Percentiles rank a stretch among this genome's conserved stretches.
Evolutionary conservation across 106 monocot species (phyloP).

Genomic region (Triglochin maritima): DNA sequence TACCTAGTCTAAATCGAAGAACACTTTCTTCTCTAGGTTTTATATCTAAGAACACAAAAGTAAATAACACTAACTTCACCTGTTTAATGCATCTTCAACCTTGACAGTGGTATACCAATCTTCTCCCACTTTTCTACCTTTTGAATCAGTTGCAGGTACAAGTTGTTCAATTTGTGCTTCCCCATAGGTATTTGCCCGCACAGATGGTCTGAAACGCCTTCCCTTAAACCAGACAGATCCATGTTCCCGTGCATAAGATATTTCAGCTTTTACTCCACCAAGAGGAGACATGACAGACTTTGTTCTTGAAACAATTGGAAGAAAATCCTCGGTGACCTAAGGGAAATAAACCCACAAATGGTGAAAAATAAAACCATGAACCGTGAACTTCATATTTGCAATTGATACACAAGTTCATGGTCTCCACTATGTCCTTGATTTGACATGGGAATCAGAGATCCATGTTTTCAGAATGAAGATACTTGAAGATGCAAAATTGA

Average conservation of each 20-base stretch:
- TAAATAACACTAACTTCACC: conserved; percentile 25
- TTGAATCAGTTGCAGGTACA: conserved; percentile 71
- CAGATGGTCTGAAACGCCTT: conserved; percentile 62
- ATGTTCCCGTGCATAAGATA: conserved; percentile 84
- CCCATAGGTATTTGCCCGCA: conserved; percentile 77
- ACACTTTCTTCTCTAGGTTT: no score
- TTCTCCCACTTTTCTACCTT: conserved; percentile 94
- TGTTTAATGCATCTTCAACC: conserved; percentile 76
- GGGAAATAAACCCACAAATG: no score
- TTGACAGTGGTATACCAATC: conserved; percentile 91
- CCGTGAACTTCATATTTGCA: no score
- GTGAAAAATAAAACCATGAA: no score
- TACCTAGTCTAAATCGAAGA: no score
- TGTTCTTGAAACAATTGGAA: conserved; percentile 72
- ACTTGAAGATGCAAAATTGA: no score
- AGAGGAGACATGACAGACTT: conserved; percentile 62
- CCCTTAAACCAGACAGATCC: conserved; percentile 97
- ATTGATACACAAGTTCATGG: no score
- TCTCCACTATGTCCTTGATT: no score
- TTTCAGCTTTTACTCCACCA: conserved; percentile 82
- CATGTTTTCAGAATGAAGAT: no score
- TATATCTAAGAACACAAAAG: conserved; percentile 2
- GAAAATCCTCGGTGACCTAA: conserved; percentile 73
- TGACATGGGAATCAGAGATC: no score
- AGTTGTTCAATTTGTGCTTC: conserved; percentile 92